These are phyloP conservation scores for Aspergillus heteromorphus DNA, from an alignment of 495 filamentous ascomycete genomes.

Conservation along the genomic window DNA sequence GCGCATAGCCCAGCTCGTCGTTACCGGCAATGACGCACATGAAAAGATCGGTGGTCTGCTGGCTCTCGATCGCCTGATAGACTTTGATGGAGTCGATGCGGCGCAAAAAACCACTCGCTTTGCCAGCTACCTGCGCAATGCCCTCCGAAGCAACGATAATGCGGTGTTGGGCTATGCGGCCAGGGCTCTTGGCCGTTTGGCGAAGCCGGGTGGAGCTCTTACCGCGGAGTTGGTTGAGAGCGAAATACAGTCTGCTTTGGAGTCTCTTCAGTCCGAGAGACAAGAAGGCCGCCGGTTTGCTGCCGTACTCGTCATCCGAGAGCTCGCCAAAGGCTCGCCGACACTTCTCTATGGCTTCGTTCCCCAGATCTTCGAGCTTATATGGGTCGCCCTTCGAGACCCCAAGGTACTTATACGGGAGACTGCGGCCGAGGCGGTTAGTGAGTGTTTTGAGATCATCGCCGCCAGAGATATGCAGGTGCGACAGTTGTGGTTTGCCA, in stretches of 20 bases:
- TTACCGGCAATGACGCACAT: slow-evolving; percentile 74
- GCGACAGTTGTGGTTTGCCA: slow-evolving; percentile 77
- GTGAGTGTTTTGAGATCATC: slow-evolving; percentile 90
- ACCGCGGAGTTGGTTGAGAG: slow-evolving; percentile 95
- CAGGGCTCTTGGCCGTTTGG: slow-evolving; percentile 79
- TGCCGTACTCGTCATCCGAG: slow-evolving; percentile 82
- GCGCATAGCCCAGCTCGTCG: slow-evolving; percentile 66
- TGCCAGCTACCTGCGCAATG: slow-evolving; percentile 78
- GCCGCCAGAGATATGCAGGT: slow-evolving; percentile 79
- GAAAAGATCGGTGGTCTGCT: slow-evolving; percentile 88
- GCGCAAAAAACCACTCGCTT: slow-evolving; percentile 93
- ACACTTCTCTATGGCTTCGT: slow-evolving; percentile 92
- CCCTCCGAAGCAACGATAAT: slow-evolving; percentile 83
- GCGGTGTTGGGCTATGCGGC: slow-evolving; percentile 83
- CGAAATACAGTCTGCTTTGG: slow-evolving; percentile 88
- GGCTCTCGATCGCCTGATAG: slow-evolving; percentile 86
- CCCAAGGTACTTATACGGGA: slow-evolving; percentile 85
- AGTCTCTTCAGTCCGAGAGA: slow-evolving; percentile 93
- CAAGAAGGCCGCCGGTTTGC: slow-evolving; percentile 88
- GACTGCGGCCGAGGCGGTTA: slow-evolving; percentile 82
- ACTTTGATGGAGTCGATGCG: slow-evolving; percentile 91
- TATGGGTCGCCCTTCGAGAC: slow-evolving; percentile 91
- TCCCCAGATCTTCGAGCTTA: slow-evolving; percentile 81
- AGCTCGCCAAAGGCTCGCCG: slow-evolving; percentile 84
- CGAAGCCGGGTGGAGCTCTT: slow-evolving; percentile 85